Evolutionary conservation across 768 basidiomycete genomes (phyloP).

Genomic region (Boletus rubescentipes): DNA sequence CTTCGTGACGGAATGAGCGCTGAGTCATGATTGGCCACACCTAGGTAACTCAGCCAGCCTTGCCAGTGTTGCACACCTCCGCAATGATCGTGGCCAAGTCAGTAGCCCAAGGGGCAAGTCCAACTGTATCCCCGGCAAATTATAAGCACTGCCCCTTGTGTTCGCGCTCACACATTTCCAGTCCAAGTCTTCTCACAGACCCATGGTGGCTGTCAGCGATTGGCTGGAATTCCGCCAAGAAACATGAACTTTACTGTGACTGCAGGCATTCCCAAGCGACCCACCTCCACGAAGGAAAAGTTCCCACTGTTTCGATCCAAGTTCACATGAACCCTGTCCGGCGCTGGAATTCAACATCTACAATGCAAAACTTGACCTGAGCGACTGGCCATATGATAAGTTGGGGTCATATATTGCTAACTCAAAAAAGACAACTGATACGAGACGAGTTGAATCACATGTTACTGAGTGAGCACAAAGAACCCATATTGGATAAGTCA

Average conservation of each 20-base stretch:
- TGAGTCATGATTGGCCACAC: constrained; percentile 16
- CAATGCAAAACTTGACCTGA: neutral
- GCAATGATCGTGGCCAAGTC: constrained; percentile 26
- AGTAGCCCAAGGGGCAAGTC: neutral
- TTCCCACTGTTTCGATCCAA: constrained; percentile 1
- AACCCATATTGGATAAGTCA: neutral
- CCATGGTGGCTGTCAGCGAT: neutral
- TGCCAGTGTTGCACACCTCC: constrained; percentile 6
- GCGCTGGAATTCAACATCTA: neutral
- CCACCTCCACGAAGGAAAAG: neutral
- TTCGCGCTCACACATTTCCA: constrained; percentile 2
- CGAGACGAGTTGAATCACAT: neutral
- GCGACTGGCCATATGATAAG: neutral
- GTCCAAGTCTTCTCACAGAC: constrained; percentile 5
- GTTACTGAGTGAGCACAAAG: neutral
- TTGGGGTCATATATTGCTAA: neutral
- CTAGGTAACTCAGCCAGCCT: constrained; percentile 12
- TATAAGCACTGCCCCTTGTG: constrained; percentile 14
- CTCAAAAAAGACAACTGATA: constrained; percentile 14
- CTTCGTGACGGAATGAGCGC: constrained; percentile 10
- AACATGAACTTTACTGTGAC: constrained; percentile 1
- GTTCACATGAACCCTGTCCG: neutral
- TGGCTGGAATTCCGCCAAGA: constrained; percentile 2
- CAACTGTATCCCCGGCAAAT: constrained; percentile 2
- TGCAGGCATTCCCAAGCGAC: neutral